Evolutionary conservation across 176 grass and related monocot species (phyloP), one percentile per base, ranked within the genome.

Genomic region (Tillandsia fasciculata): DNA sequence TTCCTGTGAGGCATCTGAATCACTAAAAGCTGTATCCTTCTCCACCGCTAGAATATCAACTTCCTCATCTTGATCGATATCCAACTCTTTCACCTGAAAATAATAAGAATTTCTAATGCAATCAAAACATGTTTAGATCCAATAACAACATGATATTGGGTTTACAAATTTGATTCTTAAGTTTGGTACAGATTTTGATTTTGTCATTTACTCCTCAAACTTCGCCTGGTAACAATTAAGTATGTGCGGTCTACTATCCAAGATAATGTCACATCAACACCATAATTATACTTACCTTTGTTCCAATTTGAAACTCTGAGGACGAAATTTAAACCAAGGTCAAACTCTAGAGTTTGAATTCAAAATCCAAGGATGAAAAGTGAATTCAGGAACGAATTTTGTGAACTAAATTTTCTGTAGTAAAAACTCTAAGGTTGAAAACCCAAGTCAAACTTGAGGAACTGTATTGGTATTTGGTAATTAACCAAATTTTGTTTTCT

Each of bases 31-130:
- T 71, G 78, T 75, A 63, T 88, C 76, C 64, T 90, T 87, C 72
- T 93, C 87, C 68, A 17, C 79, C 24, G 87, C 90, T 18, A 80
- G 79, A 67, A 99, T 68, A 72, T 99, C 94, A 75, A 99, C 68
- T 68, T 93, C 70, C 27, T 68, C 90, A 79, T 93, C 77, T 71
- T 99, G 78, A 63, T 99, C 79, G 74, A 99, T 70, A 58, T 83
- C 68, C 74, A 79, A 65, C 72, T 88, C 84, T 81, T 84, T 88
- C 79, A 70, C 94, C 89, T 99, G 72, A 61, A 86, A 67, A 85
- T n/a, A 76, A 76, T 14, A 17, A 12, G 48, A 49, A 15, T 78
- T 64, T 51, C 23, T 65, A 47, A 42, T 61, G 49, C 73, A 77
- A 72, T 76, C 52, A 52, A 83, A 14, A 12, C 73, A 79, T 12